Evolutionary conservation across 2,329 filamentous ascomycete species (phyloP).

Genomic region (Trichoderma brevicompactum): DNA sequence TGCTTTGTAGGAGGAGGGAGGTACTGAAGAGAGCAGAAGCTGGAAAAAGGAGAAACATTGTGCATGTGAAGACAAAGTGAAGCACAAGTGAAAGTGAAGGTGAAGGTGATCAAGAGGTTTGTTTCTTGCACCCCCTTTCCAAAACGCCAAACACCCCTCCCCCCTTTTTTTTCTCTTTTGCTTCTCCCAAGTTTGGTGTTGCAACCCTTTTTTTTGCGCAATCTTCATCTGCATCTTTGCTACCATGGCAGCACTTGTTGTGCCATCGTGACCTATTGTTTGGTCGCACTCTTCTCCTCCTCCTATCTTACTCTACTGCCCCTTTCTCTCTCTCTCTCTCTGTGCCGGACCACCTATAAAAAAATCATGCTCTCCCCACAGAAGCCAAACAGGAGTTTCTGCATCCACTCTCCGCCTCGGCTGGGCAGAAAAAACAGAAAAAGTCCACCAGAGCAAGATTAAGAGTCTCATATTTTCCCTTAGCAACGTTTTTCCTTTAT

Average conservation of each 20-base stretch:
- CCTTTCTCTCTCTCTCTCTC: not conserved
- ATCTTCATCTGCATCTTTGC: not conserved
- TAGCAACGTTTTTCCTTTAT: too few species aligned
- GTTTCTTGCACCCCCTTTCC: not conserved
- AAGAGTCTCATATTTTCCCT: not conserved
- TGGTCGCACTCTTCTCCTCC: not conserved
- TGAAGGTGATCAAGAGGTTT: not conserved
- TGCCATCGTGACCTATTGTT: conserved; percentile 10
- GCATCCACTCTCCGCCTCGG: not conserved
- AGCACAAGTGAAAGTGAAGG: not conserved
- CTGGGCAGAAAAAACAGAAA: not conserved
- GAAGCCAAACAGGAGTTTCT: not conserved
- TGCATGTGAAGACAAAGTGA: not conserved
- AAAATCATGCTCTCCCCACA: not conserved
- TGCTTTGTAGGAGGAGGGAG: too few species aligned
- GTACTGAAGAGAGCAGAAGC: not conserved
- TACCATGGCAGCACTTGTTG: not conserved
- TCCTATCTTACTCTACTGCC: not conserved
- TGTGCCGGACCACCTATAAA: too few species aligned
- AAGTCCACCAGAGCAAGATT: not conserved
- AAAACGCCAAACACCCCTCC: not conserved
- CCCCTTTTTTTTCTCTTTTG: not conserved
- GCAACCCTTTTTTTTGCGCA: not conserved
- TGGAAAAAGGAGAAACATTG: not conserved
- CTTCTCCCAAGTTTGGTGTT: not conserved